Evolutionary conservation across 352 stramenopile species (phyloP), one percentile per base, ranked within the genome.

Genomic region (Phytophthora pistaciae): DNA sequence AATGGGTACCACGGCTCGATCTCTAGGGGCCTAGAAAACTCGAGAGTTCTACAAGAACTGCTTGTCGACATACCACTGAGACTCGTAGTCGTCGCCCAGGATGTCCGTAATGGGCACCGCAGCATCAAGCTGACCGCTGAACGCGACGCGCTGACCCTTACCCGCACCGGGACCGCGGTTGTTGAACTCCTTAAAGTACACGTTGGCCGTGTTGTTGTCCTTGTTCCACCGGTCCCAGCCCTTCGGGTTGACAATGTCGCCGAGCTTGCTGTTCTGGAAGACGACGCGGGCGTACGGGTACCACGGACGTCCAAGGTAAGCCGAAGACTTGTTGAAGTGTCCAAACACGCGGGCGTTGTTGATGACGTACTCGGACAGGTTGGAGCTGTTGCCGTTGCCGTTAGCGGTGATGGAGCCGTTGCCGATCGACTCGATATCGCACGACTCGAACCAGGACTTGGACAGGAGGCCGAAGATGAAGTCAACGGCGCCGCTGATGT

Each of bases 111-210:
- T 68, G 9, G 21, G 9, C 36, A 61, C 61, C n/a, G 61, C n/a
- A 11, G 25, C 52, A 7, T 55, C n/a, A 18, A 68, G 25, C 14
- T 68, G 50, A 2, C 61, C 61, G 10, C 61, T 61, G 40, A 68
- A 68, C 1, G 16, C 5, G 23, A 56, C 61, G 5, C 61, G 61
- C 52, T 61, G 23, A 3, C 36, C 29, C 2, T 20, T 68, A 11
- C 18, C 27, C 11, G 52, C 61, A 0, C 61, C 61, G 5, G 36
- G n/a, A 7, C 61, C 61, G 14, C 36, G 6, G 53, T 68, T 68
- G 61, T 62, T 68, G 40, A 56, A 68, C 53, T 68, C 61, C 61
- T 68, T 68, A 20, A 68, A 68, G 52, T 68, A 68, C 40, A 68
- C 61, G 20, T 62, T 62, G 3, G 36, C 50, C 16, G 53, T 68